Conservation (phyloP, 805 yeast genomes). For the Myxozyma vanderwaltii region DNA sequence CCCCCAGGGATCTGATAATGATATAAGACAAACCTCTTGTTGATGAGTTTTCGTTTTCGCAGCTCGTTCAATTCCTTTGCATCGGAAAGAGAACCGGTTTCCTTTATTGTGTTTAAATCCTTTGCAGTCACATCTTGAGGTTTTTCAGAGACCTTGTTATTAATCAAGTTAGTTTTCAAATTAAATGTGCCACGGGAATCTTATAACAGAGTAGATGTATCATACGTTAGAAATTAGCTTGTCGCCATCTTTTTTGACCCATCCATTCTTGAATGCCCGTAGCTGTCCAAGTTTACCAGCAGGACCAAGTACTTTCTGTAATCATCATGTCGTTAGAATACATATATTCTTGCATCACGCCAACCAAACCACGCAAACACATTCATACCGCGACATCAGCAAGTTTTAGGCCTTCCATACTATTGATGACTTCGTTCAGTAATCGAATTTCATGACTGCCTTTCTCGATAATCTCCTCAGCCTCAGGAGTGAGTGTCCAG, state of each 20-base stretch:
- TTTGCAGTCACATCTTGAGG: constrained; percentile 70
- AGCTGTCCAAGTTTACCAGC: constrained; percentile 94
- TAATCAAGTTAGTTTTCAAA: neutral
- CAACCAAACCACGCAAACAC: neutral
- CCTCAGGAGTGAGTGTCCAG: constrained; percentile 80
- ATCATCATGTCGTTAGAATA: constrained; percentile 15
- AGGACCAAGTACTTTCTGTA: constrained; percentile 65
- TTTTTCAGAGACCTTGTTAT: constrained; percentile 40
- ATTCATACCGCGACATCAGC: constrained; percentile 50
- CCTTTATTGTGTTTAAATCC: constrained; percentile 59
- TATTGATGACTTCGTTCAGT: constrained; percentile 68
- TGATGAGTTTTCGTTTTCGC: constrained; percentile 88
- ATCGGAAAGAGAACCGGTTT: constrained; percentile 58
- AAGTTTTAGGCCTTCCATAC: constrained; percentile 79
- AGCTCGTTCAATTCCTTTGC: constrained; percentile 76
- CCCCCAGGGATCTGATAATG: neutral
- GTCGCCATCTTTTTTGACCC: constrained; percentile 90
- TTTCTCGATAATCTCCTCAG: constrained; percentile 67
- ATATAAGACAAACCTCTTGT: constrained; percentile 42
- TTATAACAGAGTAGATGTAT: neutral
- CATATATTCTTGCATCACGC: constrained; percentile 28
- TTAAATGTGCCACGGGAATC: too few species aligned
- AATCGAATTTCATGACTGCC: constrained; percentile 93
- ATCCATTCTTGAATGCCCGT: constrained; percentile 94
- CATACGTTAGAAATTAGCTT: constrained; percentile 58